phyloP scores from a whole-genome alignment of 2,329 filamentous ascomycete genomes.

The Aspergillus sp. region DNA sequence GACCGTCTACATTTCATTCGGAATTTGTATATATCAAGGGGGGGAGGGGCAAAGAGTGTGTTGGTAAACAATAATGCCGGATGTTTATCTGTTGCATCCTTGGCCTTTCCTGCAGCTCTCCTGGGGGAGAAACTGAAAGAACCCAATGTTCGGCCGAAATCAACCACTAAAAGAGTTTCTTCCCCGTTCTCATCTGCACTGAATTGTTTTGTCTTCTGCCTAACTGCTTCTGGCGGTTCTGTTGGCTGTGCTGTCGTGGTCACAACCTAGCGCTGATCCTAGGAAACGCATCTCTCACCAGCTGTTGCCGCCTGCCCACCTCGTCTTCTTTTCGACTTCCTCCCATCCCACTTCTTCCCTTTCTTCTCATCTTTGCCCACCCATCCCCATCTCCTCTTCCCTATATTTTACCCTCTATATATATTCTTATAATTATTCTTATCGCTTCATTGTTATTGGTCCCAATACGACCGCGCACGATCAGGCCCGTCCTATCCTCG shows the following conservation, averaged over 20 bases:
- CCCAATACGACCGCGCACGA: background rate
- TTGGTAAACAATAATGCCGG: background rate
- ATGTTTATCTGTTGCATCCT: background rate
- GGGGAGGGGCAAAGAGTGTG: background rate
- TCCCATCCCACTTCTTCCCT: constrained; percentile 9
- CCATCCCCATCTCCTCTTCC: background rate
- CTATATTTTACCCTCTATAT: background rate
- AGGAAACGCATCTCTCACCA: background rate
- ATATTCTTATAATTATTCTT: background rate
- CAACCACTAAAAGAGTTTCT: background rate
- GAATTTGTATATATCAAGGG: background rate
- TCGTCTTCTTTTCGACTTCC: background rate
- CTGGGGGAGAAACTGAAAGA: background rate
- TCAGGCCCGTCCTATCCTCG: background rate
- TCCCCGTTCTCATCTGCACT: background rate
- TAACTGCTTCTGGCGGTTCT: background rate
- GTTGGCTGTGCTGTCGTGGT: constrained; percentile 4
- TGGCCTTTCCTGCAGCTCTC: background rate
- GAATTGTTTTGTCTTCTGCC: background rate
- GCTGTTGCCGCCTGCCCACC: constrained; percentile 10
- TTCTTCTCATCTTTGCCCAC: constrained; percentile 1
- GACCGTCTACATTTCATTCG: background rate
- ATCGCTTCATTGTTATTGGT: background rate
- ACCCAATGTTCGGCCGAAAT: background rate
- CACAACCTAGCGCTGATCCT: constrained; percentile 12